Percentiles rank a stretch among this genome's conserved stretches.
Conservation (phyloP, 83 land plant species). For the Diphasiastrum complanatum region DNA sequence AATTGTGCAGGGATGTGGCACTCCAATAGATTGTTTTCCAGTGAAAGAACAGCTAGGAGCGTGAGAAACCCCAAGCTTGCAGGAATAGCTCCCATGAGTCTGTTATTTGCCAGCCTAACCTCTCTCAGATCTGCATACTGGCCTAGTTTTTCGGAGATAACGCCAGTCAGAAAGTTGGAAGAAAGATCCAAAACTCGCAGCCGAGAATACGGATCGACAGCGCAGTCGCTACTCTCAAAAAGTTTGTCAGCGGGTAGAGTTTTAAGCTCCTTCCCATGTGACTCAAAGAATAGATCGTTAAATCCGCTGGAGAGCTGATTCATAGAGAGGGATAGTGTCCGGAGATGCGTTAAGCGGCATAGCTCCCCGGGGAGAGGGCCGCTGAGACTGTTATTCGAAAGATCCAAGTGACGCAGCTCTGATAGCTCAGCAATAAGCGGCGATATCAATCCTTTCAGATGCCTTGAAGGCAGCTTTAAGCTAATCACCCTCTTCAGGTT, state of each 20-base stretch:
- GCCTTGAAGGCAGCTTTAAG: too few relatives aligned
- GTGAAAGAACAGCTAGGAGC: slow-evolving; percentile 4
- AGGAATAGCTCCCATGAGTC: slow-evolving; percentile 12
- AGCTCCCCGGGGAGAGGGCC: slow-evolving; percentile 11
- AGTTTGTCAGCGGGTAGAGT: too few relatives aligned
- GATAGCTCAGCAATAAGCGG: neutral
- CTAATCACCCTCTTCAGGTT: too few relatives aligned
- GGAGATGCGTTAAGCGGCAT: neutral
- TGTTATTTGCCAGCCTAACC: neutral
- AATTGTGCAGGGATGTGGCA: slow-evolving; percentile 10
- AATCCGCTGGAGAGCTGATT: too few relatives aligned
- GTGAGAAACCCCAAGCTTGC: slow-evolving; percentile 1
- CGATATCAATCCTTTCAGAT: too few relatives aligned
- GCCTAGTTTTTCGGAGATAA: slow-evolving; percentile 13
- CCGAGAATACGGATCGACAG: too few relatives aligned
- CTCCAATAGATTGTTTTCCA: slow-evolving; percentile 2
- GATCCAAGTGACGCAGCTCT: slow-evolving; percentile 3
- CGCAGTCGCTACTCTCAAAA: too few relatives aligned
- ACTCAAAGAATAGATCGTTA: too few relatives aligned
- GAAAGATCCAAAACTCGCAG: slow-evolving; percentile 11
- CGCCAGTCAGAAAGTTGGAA: slow-evolving; percentile 3
- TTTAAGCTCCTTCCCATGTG: too few relatives aligned
- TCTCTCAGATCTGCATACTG: neutral
- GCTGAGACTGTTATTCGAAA: neutral
- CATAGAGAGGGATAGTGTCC: too few relatives aligned